phyloP scores from a whole-genome alignment of 768 basidiomycete species.

The Suillus decipiens region DNA sequence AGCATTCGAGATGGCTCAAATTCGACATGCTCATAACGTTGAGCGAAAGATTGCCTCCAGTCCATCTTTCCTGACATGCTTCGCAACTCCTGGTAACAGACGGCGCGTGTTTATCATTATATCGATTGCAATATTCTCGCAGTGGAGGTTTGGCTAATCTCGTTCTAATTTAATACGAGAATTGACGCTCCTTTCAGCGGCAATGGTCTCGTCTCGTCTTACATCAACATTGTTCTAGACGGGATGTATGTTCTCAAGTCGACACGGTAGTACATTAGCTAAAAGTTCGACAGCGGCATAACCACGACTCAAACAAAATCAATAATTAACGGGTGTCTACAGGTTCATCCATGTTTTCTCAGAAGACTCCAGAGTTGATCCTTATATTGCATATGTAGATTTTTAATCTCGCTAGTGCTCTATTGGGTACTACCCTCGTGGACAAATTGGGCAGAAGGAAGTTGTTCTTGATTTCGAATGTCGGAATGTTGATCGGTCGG shows the following conservation, averaged over 20 bases:
- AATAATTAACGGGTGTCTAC: slow-evolving; percentile 62
- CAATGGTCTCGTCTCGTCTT: slow-evolving; percentile 72
- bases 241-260: slow-evolving; percentile 37
- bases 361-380: not conserved
- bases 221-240: slow-evolving; percentile 68
- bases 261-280: not conserved
- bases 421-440: slow-evolving; percentile 61
- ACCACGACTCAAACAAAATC: slow-evolving; percentile 52
- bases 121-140: slow-evolving; percentile 68
- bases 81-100: slow-evolving; percentile 65
- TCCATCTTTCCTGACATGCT: slow-evolving; percentile 53
- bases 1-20: slow-evolving; percentile 58
- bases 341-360: slow-evolving; percentile 37
- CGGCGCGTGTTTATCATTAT: slow-evolving; percentile 69
- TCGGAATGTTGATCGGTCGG: slow-evolving; percentile 58
- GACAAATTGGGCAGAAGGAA: slow-evolving; percentile 69
- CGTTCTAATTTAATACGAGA: not conserved
- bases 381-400: slow-evolving; percentile 34
- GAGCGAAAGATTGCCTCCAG: slow-evolving; percentile 56
- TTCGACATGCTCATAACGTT: slow-evolving; percentile 63
- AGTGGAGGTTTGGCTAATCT: slow-evolving; percentile 59
- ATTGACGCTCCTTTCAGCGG: slow-evolving; percentile 39
- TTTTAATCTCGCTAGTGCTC: slow-evolving; percentile 64
- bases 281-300: slow-evolving; percentile 41
- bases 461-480: slow-evolving; percentile 65